A percentile compares a stretch with the other conserved stretches of the same genome.
Evolutionary conservation across 2,329 filamentous ascomycete species (phyloP).

Genomic region (Aspergillus pseudoviridinutans): DNA sequence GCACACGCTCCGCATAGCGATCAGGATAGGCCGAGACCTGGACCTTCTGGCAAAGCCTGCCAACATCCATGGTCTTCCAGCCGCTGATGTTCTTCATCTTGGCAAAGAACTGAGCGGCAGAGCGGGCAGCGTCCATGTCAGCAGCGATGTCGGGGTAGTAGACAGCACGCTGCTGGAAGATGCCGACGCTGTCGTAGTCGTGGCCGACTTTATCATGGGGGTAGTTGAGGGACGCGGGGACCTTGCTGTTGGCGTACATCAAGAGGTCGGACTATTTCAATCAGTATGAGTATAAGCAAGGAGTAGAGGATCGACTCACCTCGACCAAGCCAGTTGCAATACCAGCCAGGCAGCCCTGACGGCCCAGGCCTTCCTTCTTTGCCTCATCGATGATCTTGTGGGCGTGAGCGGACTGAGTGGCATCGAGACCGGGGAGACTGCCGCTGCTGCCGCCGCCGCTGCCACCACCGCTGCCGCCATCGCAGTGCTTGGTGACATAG

Average conservation of each 20-base stretch:
- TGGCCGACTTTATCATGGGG: constrained; percentile 15
- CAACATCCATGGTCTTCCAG: constrained; percentile 18
- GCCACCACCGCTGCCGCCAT: background rate
- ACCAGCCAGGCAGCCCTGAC: constrained; percentile 17
- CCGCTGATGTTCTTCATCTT: constrained; percentile 16
- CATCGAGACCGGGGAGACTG: constrained; percentile 13
- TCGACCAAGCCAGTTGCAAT: constrained; percentile 20
- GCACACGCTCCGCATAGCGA: background rate
- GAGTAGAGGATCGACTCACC: constrained; percentile 3
- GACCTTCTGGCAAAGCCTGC: constrained; percentile 19
- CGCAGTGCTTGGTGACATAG: constrained; percentile 4
- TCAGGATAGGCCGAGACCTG: constrained; percentile 14
- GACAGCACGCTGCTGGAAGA: constrained; percentile 21
- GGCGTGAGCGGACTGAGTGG: constrained; percentile 17
- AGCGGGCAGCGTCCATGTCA: constrained; percentile 17
- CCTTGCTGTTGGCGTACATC: constrained; percentile 17
- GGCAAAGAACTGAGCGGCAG: constrained; percentile 18
- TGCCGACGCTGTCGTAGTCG: constrained; percentile 22
- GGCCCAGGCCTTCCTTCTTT: constrained; percentile 13
- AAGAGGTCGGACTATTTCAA: constrained; percentile 10
- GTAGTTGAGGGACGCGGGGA: constrained; percentile 18
- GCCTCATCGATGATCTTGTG: constrained; percentile 17
- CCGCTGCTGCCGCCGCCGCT: constrained; percentile 1
- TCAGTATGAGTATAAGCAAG: too few relatives aligned
- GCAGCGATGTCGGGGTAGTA: constrained; percentile 19